Evolutionary conservation across 352 stramenopile genomes (phyloP), one percentile per base, ranked within the genome.

Genomic region (Globisporangium ultimum): DNA sequence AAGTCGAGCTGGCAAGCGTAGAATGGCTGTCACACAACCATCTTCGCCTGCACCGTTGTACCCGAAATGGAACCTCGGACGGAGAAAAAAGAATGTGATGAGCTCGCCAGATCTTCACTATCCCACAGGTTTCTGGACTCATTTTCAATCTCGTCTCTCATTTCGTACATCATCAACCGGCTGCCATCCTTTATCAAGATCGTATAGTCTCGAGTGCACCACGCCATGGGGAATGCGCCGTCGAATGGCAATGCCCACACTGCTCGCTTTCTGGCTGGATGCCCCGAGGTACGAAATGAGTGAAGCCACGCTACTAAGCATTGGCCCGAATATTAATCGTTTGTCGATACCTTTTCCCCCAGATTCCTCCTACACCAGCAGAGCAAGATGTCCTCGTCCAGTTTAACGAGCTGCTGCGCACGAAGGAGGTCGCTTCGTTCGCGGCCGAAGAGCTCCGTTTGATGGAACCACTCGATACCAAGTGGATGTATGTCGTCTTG

Each of bases 401-500:
- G 13, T 91, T 91, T 48, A 60, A 83, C 21, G 68, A 72, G n/a
- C 45, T 91, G 0, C 46, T 91, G 13, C 51, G 58, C 20, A 48
- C 49, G 11, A 76, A 71, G 17, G 47, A 58, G 9, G 63, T 78
- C 13, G 40, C 75, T 0, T 6, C 54, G 0, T 53, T 66, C 17
- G 58, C 85, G 17, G 47, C 65, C 0, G 68, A 79, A 2, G 78
- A 91, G 36, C 46, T 91, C 4, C 70, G 63, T 34, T 18, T 55
- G 2, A 55, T 79, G 12, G 80, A 89, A 52, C 69, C 74, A 0
- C 64, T 72, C 20, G 68, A 79, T 46, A 79, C 72, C 22, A 89
- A 91, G 72, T 91, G 82, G 82, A 73, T 80, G 51, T 88, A 88
- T 61, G 53, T 74, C n/a, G 86, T 79, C 60, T 53, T 91, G 71